Percentiles rank a stretch among this genome's conserved stretches.
Evolutionary conservation across 371 early-diverging fungal genomes (phyloP).

Genomic region (Paramicrosporidium saccamoebae): DNA sequence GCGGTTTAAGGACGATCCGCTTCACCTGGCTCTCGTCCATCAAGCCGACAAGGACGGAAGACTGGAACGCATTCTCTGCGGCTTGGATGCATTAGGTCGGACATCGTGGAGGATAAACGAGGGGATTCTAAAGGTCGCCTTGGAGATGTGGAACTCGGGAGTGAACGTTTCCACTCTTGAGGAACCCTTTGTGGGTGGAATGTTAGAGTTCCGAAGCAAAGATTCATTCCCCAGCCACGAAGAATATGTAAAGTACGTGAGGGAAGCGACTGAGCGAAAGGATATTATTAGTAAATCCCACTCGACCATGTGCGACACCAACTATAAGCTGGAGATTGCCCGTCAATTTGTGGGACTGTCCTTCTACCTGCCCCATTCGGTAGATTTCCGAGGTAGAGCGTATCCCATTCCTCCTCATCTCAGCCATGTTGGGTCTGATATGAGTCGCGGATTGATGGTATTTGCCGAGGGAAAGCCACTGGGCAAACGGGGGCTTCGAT

Average conservation of each 20-base stretch:
- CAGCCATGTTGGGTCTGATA: conserved; percentile 82
- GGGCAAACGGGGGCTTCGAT: conserved; percentile 46
- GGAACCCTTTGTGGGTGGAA: conserved; percentile 1
- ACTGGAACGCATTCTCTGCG: conserved; percentile 22
- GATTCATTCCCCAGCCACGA: conserved; percentile 2
- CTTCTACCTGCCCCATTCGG: conserved; percentile 85
- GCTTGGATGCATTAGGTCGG: conserved; percentile 60
- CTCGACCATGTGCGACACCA: conserved; percentile 57
- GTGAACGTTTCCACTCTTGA: conserved; percentile 13
- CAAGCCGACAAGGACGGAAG: conserved; percentile 40
- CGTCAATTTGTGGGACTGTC: conserved; percentile 44
- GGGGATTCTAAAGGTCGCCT: conserved; percentile 29
- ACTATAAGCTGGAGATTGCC: conserved; percentile 86
- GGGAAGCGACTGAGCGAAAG: conserved; percentile 9
- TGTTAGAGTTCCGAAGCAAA: conserved; percentile 2
- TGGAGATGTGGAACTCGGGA: conserved; percentile 64
- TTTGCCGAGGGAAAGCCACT: conserved; percentile 55
- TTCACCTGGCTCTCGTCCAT: conserved; percentile 36
- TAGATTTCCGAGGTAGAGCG: conserved; percentile 92
- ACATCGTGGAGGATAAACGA: conserved; percentile 69
- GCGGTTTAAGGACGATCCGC: conserved; percentile 30
- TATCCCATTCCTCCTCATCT: conserved; percentile 83
- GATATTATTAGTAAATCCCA: conserved; percentile 25
- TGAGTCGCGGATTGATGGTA: conserved; percentile 59
- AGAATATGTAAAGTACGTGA: conserved; percentile 4